A percentile compares a stretch with the other conserved stretches of the same genome.
Conservation (phyloP, 75 land plant genomes). For the Cryptomeria japonica region DNA sequence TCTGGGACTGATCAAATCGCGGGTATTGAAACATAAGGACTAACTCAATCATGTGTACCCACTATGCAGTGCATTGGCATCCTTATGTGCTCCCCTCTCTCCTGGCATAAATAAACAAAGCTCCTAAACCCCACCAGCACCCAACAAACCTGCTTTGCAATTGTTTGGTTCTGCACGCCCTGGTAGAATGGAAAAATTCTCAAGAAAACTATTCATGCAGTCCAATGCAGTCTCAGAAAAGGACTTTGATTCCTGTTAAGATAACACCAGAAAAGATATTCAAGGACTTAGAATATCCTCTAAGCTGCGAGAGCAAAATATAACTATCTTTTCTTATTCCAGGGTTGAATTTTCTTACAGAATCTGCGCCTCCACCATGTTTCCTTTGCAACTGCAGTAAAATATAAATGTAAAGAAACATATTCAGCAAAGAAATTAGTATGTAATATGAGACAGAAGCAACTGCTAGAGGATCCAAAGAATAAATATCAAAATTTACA, state of each 20-base stretch:
- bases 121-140: neutral
- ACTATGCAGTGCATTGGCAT: neutral
- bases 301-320: neutral
- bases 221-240: conserved; percentile 59
- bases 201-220: conserved; percentile 47
- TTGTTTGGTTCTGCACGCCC: conserved; percentile 31
- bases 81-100: neutral
- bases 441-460: neutral
- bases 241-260: conserved; percentile 25
- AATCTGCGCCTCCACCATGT: conserved; percentile 42
- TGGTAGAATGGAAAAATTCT: conserved; percentile 51
- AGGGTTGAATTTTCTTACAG: conserved; percentile 12
- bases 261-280: neutral
- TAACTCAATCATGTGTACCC: neutral
- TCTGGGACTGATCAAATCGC: neutral
- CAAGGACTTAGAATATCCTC: neutral
- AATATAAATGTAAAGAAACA: neutral
- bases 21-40: neutral
- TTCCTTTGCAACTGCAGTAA: conserved; percentile 63
- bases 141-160: conserved; percentile 1
- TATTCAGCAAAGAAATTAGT: neutral
- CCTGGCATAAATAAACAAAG: neutral
- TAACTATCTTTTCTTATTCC: neutral
- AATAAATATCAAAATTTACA: neutral
- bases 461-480: neutral